phyloP scores from a whole-genome alignment of 805 yeast species.

The Ogataea philodendri region DNA sequence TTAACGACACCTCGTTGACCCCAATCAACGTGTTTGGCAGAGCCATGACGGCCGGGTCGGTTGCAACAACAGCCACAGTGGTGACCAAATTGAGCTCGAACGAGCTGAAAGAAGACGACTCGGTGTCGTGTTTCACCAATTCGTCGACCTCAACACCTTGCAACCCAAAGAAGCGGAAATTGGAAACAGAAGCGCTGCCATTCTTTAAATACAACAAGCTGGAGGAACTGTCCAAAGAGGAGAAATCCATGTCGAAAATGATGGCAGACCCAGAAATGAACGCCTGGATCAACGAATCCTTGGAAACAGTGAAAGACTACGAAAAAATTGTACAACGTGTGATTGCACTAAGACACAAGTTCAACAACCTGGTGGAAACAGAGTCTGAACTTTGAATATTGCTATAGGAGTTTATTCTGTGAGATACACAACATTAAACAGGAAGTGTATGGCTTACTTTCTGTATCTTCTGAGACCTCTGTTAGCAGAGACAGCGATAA shows the following conservation, averaged over 20 bases:
- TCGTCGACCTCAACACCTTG: conserved; percentile 24
- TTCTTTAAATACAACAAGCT: conserved; percentile 7
- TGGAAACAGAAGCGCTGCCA: conserved; percentile 11
- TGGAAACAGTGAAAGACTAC: conserved; percentile 34
- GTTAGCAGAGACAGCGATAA: conserved; percentile 83
- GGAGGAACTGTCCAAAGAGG: too few relatives aligned
- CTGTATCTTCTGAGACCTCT: conserved; percentile 85
- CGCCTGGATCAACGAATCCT: conserved; percentile 40
- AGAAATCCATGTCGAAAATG: conserved; percentile 4
- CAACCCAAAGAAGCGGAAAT: conserved; percentile 17
- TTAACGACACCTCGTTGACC: conserved; percentile 17
- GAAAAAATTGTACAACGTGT: conserved; percentile 34
- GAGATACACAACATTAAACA: conserved; percentile 17
- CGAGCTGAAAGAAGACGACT: conserved; percentile 16
- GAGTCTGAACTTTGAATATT: conserved; percentile 2
- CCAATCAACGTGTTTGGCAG: conserved; percentile 15
- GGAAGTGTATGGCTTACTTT: conserved; percentile 54
- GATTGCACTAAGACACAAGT: conserved; percentile 38
- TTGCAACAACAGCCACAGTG: conserved; percentile 18
- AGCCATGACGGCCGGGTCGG: conserved; percentile 16
- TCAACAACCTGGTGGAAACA: conserved; percentile 19
- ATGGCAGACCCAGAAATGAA: conserved; percentile 11
- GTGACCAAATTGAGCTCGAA: conserved; percentile 16
- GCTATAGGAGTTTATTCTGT: conserved; percentile 13
- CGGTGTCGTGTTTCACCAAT: conserved; percentile 21